Conservation (phyloP, 2,329 filamentous ascomycete genomes). For the Verticillium albo-atrum region DNA sequence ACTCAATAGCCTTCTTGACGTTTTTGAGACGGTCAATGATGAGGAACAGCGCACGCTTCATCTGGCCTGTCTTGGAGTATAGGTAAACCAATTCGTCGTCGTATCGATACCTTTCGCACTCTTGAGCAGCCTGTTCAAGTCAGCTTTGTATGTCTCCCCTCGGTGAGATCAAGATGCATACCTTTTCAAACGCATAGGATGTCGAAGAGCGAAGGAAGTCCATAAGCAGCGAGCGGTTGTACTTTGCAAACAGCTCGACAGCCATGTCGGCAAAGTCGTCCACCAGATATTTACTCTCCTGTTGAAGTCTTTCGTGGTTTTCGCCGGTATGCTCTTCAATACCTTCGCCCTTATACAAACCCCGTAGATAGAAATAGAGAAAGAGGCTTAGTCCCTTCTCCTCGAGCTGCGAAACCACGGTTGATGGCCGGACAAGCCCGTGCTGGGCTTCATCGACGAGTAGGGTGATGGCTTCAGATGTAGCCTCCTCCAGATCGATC, state of each 20-base stretch:
- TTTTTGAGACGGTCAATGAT: conserved; percentile 93
- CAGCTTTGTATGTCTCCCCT: neutral
- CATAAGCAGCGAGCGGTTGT: conserved; percentile 77
- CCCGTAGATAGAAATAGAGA: conserved; percentile 86
- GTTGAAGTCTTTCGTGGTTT: conserved; percentile 50
- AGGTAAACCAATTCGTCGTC: conserved; percentile 93
- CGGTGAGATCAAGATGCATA: conserved; percentile 17
- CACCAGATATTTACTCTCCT: conserved; percentile 64
- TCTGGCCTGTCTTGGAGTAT: conserved; percentile 91
- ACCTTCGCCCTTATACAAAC: conserved; percentile 75
- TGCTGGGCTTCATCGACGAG: conserved; percentile 89
- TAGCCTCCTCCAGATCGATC: conserved; percentile 71
- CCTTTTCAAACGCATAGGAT: conserved; percentile 81
- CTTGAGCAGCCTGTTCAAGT: conserved; percentile 52
- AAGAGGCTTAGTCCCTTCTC: conserved; percentile 66
- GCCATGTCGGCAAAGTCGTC: conserved; percentile 85
- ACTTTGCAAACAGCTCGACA: conserved; percentile 79
- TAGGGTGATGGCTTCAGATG: conserved; percentile 76
- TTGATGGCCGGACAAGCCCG: conserved; percentile 73
- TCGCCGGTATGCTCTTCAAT: conserved; percentile 50
- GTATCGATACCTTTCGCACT: conserved; percentile 78
- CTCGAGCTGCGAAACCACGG: conserved; percentile 75
- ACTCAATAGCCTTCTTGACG: conserved; percentile 87
- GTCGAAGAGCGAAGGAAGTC: conserved; percentile 81
- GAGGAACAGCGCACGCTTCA: conserved; percentile 83